Evolutionary conservation across 441 rosid species (phyloP), one percentile per base, ranked within the genome.

Genomic region (Rhodomyrtus psidioides): DNA sequence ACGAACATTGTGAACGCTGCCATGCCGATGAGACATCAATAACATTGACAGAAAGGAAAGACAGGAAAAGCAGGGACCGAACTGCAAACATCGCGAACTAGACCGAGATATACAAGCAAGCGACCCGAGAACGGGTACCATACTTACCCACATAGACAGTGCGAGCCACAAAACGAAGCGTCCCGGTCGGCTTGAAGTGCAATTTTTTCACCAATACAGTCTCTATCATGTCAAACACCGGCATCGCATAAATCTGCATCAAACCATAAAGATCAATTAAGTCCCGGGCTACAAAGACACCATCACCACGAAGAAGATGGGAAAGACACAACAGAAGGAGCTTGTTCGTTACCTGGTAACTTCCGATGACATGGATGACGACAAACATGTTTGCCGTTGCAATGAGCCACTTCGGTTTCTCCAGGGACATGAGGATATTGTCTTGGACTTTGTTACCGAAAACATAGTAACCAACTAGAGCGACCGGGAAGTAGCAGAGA

Each of bases 141-240:
- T 51, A 54, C 95, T 90, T 91, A 96, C 99, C 96, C 30, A 94
- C 96, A 53, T 94, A 96, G 55, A 90, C 1, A 60, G 59, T 94
- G 24, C 98, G 94, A 5, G 90, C 91, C 16, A 89, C 7, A 65
- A 94, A 95, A 56, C 98, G 91, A 51, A 96, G 98, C 10, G 27
- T 5, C 6, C 14, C 27, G 44, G 85, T 86, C 3, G 98, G 97
- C 83, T 60, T 86, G 90, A 94, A 95, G 84, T 93, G 56, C 82
- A 96, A 53, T 87, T 92, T 93, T 91, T 93, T 94, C 3, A 93
- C 95, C 83, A 95, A 27, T 26, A 92, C 19, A 14, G 96, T 96
- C 84, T 96, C 98, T 44, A 95, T 88, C 98, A 94, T 96, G 91
- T 95, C 98, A 65, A 96, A 96, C 56, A 96, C 97, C 12, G 94